Evolutionary conservation across 2,329 filamentous ascomycete species (phyloP).

Genomic region (Pseudocercospora fijiensis): DNA sequence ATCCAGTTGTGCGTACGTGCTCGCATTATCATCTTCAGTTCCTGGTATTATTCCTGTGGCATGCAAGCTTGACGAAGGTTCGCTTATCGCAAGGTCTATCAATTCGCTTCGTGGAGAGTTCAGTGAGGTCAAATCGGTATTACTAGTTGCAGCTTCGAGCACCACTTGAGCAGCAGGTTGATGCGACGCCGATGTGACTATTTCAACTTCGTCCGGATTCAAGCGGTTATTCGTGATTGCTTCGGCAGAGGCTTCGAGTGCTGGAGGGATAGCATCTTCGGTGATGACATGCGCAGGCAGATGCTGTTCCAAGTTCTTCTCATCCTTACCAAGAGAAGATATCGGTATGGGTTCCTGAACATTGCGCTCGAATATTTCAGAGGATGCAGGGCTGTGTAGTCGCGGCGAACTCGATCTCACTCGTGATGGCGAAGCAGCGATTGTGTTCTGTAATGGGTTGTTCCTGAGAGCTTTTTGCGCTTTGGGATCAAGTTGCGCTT

Average conservation of each 20-base stretch:
- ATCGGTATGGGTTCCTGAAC: constrained; percentile 67
- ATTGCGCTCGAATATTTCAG: constrained; percentile 86
- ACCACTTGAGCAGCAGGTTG: constrained; percentile 73
- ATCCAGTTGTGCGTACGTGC: constrained; percentile 76
- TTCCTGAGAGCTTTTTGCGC: constrained; percentile 27
- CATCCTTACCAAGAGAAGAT: constrained; percentile 38
- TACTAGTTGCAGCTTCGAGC: constrained; percentile 33
- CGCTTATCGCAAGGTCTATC: constrained; percentile 21
- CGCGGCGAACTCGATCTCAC: constrained; percentile 69
- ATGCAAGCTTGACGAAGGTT: constrained; percentile 73
- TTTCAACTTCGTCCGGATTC: constrained; percentile 86
- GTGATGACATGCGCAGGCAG: constrained; percentile 92
- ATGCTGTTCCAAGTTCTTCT: constrained; percentile 56
- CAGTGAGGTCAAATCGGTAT: constrained; percentile 32
- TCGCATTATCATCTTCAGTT: constrained; percentile 59
- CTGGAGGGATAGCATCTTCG: constrained; percentile 89
- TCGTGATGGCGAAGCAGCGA: constrained; percentile 42
- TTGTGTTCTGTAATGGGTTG: constrained; percentile 24
- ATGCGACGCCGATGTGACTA: constrained; percentile 81
- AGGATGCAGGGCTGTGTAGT: constrained; percentile 72
- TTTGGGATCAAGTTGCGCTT: constrained; percentile 20
- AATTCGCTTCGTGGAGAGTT: constrained; percentile 20
- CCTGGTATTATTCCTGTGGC: constrained; percentile 73
- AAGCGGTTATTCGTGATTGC: constrained; percentile 85
- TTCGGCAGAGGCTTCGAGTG: constrained; percentile 84